Percentiles rank a stretch among this genome's conserved stretches.
These are phyloP conservation scores for Apiotrichum siamense DNA, from an alignment of 1,284 basidiomycete species.

Conservation along the genomic window DNA sequence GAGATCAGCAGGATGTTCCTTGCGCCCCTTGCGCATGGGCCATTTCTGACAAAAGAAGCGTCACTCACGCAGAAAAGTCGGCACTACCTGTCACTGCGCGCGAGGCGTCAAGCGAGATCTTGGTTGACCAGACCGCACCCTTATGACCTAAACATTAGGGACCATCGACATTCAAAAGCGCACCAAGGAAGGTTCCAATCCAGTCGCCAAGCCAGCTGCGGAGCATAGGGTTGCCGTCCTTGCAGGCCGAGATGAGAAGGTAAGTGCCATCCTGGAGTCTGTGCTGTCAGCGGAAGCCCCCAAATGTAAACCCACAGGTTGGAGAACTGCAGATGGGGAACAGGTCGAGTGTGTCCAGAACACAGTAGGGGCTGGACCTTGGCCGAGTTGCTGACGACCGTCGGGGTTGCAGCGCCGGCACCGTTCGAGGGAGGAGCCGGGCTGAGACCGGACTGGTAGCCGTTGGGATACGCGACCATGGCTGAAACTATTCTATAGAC, in stretches of 20 bases:
- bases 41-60: background rate
- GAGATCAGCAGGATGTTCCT: background rate
- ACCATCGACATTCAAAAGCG: slow-evolving; percentile 6
- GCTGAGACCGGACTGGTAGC: slow-evolving; percentile 9
- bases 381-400: slow-evolving; percentile 3
- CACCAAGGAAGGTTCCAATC: slow-evolving; percentile 91
- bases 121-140: slow-evolving; percentile 96
- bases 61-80: slow-evolving; percentile 88
- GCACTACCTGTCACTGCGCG: slow-evolving; percentile 89
- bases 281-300: slow-evolving; percentile 30
- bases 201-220: slow-evolving; percentile 97
- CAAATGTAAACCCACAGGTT: slow-evolving; percentile 36
- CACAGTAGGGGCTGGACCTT: slow-evolving; percentile 52
- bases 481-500: background rate
- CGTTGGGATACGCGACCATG: slow-evolving; percentile 25
- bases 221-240: slow-evolving; percentile 94
- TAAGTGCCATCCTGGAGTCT: slow-evolving; percentile 67
- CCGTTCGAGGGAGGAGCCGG: slow-evolving; percentile 4
- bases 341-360: slow-evolving; percentile 61
- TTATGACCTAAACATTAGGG: slow-evolving; percentile 63
- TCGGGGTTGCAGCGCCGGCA: slow-evolving; percentile 2
- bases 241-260: slow-evolving; percentile 86
- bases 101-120: slow-evolving; percentile 79
- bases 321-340: slow-evolving; percentile 91
- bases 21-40: background rate